Base-by-base conservation (phyloP, 352 stramenopile genomes). In the Phytophthora fragariae region DNA sequence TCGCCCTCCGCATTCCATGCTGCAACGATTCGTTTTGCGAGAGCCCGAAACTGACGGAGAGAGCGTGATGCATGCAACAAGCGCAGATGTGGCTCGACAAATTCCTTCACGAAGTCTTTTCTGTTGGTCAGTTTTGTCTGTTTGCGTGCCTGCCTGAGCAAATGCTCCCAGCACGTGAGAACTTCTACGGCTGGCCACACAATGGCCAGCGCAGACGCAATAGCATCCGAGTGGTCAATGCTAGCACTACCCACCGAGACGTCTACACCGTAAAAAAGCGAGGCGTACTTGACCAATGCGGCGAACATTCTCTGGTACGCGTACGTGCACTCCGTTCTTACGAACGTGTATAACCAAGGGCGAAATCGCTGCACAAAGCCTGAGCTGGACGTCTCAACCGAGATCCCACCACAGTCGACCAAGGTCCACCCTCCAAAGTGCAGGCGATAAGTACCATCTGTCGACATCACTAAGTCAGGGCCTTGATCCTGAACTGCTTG, bases 281-380 rank as follows among this genome's bases (percentile, higher is more conserved):
- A 21, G 2, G 61, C 31, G 37, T 61, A 68, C 10, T 68, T 68
- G 14, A 61, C 37, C n/a, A 61, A 60, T 17, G 61, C n/a, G 8
- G 35, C 3, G 35, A 70, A 65, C 31, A 70, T 60, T 12, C 14
- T 8, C 21, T 65, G 31, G 29, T 70, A 70, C 2, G 63, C 63
- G 3, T 55, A 11, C 7, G 8, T 46, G 37, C 35, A 52, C 14
- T 72, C 65, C 10, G 56, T 72, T 5, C 24, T 17, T 1, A 72
- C 37, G 24, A 72, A 65, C 64, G 65, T 71, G 33, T 65, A 71
- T 5, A 65, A 15, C 55, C 54, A 64, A 3, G 55, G 63, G 12
- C 63, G 19, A 39, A 70, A 70, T 5, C 44, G n/a, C 31, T 70
- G 63, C 15, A 70, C 63, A 21, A 39, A 57, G 2, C n/a, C 21